phyloP scores from a whole-genome alignment of 495 filamentous ascomycete species.

The Podospora pseudopauciseta region DNA sequence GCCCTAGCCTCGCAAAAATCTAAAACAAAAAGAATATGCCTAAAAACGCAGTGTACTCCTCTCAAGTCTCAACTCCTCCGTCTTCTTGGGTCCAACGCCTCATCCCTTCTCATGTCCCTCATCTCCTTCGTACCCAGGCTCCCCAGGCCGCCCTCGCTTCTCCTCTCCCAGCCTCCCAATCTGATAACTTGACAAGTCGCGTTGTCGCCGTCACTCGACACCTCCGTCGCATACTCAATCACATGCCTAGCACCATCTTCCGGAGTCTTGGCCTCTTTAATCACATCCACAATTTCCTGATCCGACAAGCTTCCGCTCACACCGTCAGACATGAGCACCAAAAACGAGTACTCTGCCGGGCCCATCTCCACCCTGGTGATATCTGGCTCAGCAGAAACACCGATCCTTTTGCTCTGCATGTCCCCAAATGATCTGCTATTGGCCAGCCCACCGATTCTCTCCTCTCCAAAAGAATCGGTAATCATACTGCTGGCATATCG shows the following conservation, averaged over 20 bases:
- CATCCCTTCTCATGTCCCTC: constrained; percentile 11
- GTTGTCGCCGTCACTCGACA: constrained; percentile 80
- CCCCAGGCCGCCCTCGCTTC: constrained; percentile 81
- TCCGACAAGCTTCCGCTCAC: constrained; percentile 77
- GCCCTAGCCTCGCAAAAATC: not conserved
- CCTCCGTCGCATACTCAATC: constrained; percentile 82
- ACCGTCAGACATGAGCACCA: constrained; percentile 85
- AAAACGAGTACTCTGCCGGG: constrained; percentile 79
- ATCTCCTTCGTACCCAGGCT: constrained; percentile 12
- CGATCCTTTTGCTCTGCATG: constrained; percentile 83
- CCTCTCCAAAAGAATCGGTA: constrained; percentile 95
- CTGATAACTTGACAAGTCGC: constrained; percentile 90
- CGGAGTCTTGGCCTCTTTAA: constrained; percentile 89
- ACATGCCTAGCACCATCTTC: constrained; percentile 77
- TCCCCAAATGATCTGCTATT: constrained; percentile 95
- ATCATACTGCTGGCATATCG: constrained; percentile 77
- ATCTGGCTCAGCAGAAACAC: constrained; percentile 91
- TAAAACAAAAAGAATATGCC: not conserved
- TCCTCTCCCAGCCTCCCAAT: constrained; percentile 91
- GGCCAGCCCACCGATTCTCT: constrained; percentile 87
- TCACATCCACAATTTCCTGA: constrained; percentile 91
- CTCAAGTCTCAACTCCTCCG: constrained; percentile 1
- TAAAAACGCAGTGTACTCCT: not conserved
- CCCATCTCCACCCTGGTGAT: constrained; percentile 67
- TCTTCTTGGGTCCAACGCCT: constrained; percentile 9